Percentiles rank a stretch among this genome's conserved stretches.
Evolutionary conservation across 2,329 filamentous ascomycete genomes (phyloP).

Genomic region (Cladosporium sp.): DNA sequence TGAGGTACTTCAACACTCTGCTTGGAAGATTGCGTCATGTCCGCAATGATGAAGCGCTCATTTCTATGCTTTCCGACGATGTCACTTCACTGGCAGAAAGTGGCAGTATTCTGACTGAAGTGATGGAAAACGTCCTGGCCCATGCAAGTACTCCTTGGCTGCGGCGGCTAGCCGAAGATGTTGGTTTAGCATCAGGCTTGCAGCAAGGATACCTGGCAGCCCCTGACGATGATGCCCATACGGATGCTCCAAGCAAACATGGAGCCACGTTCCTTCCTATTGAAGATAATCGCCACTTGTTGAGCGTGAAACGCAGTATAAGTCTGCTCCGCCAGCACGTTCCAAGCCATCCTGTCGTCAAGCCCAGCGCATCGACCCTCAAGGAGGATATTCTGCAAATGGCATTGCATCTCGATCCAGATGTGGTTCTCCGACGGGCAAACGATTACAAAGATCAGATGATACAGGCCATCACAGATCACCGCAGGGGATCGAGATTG

Average conservation of each 20-base stretch:
- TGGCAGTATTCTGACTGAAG: constrained; percentile 13
- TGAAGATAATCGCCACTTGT: constrained; percentile 54
- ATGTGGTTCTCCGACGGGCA: neutral
- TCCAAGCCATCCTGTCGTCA: constrained; percentile 52
- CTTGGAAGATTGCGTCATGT: constrained; percentile 2
- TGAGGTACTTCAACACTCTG: constrained; percentile 17
- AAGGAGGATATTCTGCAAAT: neutral
- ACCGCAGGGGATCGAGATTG: neutral
- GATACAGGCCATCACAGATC: neutral
- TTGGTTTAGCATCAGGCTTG: neutral
- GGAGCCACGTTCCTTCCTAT: constrained; percentile 63
- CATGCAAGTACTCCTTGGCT: constrained; percentile 26
- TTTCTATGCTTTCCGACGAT: constrained; percentile 21
- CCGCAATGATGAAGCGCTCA: constrained; percentile 22
- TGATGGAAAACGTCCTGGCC: constrained; percentile 20
- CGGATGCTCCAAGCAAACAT: neutral
- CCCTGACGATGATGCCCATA: too few relatives aligned
- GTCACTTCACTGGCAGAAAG: constrained; percentile 16
- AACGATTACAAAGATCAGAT: neutral
- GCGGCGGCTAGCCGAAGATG: constrained; percentile 16
- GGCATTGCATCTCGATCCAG: neutral
- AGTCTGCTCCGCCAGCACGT: constrained; percentile 68
- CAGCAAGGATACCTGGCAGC: too few relatives aligned
- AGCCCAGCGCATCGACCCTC: neutral
- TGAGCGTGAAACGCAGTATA: constrained; percentile 59